These are phyloP conservation scores for Lodderomyces metapsilosis DNA, from an alignment of 1,139 yeast genomes.

Conservation along the genomic window DNA sequence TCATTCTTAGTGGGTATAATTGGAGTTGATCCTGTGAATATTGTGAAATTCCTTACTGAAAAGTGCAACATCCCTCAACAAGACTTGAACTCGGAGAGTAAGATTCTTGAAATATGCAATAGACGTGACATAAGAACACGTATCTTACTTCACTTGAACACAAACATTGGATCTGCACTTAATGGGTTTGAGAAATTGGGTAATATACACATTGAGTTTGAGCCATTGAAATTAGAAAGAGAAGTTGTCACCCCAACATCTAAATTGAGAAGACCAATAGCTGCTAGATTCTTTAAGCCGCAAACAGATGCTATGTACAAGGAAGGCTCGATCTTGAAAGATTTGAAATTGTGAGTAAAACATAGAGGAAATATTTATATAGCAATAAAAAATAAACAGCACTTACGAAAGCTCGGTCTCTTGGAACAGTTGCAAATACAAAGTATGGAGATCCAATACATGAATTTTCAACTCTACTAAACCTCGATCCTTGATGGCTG, in stretches of 20 bases:
- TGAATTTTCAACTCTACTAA: too few relatives aligned
- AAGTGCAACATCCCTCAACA: conserved; percentile 14
- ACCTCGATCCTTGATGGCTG: too few relatives aligned
- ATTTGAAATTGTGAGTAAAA: conserved; percentile 16
- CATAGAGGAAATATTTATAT: too few relatives aligned
- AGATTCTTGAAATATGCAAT: conserved; percentile 24
- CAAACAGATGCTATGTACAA: conserved; percentile 23
- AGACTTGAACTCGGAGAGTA: conserved; percentile 16
- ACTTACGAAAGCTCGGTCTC: too few relatives aligned
- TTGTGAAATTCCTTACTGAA: conserved; percentile 20
- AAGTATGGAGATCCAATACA: too few relatives aligned
- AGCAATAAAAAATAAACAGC: too few relatives aligned
- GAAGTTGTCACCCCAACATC: conserved; percentile 43
- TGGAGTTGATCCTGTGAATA: conserved; percentile 40
- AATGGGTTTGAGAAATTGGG: conserved; percentile 40
- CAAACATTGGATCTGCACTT: conserved; percentile 23
- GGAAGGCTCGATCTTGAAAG: conserved; percentile 27
- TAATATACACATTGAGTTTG: conserved; percentile 32
- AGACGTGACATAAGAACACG: conserved; percentile 22
- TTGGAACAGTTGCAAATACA: too few relatives aligned
- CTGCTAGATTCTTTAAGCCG: conserved; percentile 28
- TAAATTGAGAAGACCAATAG: conserved; percentile 40
- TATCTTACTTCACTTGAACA: conserved; percentile 30
- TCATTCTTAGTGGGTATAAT: conserved; percentile 31
- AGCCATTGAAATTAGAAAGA: conserved; percentile 40